Evolutionary conservation across 805 yeast genomes (phyloP).

Genomic region (Candida nonsorbophila): DNA sequence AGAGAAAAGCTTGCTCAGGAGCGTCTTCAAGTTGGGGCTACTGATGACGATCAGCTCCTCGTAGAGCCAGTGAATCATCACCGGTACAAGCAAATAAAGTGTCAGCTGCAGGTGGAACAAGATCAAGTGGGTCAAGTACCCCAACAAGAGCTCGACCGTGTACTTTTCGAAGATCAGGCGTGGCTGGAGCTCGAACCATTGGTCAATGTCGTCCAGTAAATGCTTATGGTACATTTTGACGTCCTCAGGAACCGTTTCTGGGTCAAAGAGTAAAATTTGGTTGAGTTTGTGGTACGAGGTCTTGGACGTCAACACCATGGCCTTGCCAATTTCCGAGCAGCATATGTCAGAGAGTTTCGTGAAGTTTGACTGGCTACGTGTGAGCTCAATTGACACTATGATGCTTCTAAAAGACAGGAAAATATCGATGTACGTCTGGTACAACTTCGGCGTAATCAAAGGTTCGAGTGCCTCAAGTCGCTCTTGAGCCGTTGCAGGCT

Average conservation of each 20-base stretch:
- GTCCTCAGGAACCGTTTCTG: constrained; percentile 18
- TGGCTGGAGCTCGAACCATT: constrained; percentile 33
- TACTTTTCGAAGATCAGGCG: constrained; percentile 12
- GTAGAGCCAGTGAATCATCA: constrained; percentile 31
- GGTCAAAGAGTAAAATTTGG: constrained; percentile 21
- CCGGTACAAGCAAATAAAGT: constrained; percentile 28
- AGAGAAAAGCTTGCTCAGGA: constrained; percentile 13
- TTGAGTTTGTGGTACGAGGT: constrained; percentile 28
- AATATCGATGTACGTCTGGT: constrained; percentile 23
- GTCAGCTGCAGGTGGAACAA: constrained; percentile 28
- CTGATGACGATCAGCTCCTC: constrained; percentile 14
- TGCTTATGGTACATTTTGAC: constrained; percentile 15
- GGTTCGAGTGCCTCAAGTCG: constrained; percentile 21
- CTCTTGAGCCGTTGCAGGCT: constrained; percentile 14
- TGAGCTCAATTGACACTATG: constrained; percentile 8
- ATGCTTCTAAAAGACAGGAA: constrained; percentile 24
- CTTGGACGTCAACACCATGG: constrained; percentile 27
- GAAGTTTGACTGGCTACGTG: constrained; percentile 7
- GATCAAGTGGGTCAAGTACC: constrained; percentile 29
- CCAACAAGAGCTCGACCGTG: constrained; percentile 21
- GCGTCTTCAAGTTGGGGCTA: constrained; percentile 2
- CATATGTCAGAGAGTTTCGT: constrained; percentile 15
- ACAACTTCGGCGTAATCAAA: constrained; percentile 21
- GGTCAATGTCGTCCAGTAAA: constrained; percentile 29
- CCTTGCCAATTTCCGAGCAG: constrained; percentile 23